These are phyloP conservation scores for Phycomyces nitens DNA, from an alignment of 192 early-diverging fungal species.

Conservation along the genomic window DNA sequence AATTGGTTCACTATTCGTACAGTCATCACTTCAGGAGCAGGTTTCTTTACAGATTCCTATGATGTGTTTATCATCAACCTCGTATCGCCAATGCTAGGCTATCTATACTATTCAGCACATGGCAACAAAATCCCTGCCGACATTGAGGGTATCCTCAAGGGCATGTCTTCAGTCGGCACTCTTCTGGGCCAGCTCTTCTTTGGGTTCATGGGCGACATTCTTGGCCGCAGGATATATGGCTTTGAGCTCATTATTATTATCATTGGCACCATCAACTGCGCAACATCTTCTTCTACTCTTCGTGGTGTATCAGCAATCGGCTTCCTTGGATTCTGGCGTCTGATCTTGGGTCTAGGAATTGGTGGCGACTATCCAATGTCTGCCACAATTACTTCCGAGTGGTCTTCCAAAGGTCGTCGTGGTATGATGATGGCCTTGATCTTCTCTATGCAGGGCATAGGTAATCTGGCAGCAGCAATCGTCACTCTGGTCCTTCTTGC, in stretches of 20 bases:
- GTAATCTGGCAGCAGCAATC: constrained; percentile 75
- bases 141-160: constrained; percentile 78
- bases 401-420: constrained; percentile 68
- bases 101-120: constrained; percentile 53
- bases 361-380: constrained; percentile 94
- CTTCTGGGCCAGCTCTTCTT: constrained; percentile 81
- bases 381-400: constrained; percentile 86
- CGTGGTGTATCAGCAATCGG: constrained; percentile 64
- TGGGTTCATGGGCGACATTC: constrained; percentile 78
- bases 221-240: constrained; percentile 84
- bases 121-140: constrained; percentile 54
- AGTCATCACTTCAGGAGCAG: constrained; percentile 60
- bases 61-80: constrained; percentile 91
- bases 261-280: constrained; percentile 72
- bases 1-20: constrained; percentile 64
- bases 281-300: constrained; percentile 64
- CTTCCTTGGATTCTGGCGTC: constrained; percentile 82
- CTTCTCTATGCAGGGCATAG: constrained; percentile 92
- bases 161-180: constrained; percentile 75
- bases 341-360: constrained; percentile 87
- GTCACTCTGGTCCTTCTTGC: constrained; percentile 67
- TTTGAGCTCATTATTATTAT: constrained; percentile 88
- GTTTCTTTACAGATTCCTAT: constrained; percentile 90
- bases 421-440: constrained; percentile 57
- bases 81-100: constrained; percentile 77